Evolutionary conservation across 805 yeast species (phyloP).

Genomic region (Metschnikowia lunata): DNA sequence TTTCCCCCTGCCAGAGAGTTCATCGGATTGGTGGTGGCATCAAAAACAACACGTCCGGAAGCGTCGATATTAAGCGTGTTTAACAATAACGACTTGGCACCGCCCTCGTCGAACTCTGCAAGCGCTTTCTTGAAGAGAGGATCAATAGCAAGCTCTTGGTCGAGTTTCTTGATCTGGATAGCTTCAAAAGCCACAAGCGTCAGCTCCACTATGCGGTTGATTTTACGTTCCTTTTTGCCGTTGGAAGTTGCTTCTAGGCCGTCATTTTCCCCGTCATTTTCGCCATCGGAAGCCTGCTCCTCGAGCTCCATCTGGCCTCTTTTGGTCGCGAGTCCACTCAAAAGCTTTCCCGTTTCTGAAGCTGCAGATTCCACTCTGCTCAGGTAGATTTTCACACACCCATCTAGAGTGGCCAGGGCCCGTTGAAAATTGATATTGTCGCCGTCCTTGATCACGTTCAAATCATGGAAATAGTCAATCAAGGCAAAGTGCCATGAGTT

Average conservation of each 20-base stretch:
- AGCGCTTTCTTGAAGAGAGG: constrained; percentile 72
- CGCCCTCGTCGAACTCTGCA: constrained; percentile 80
- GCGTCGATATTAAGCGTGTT: constrained; percentile 56
- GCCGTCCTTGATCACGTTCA: constrained; percentile 68
- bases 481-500: constrained; percentile 90
- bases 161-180: constrained; percentile 51
- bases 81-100: constrained; percentile 64
- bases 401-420: constrained; percentile 89
- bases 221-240: constrained; percentile 13
- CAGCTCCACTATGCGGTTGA: constrained; percentile 20
- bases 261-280: constrained; percentile 18
- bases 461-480: constrained; percentile 86
- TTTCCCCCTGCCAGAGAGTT: constrained; percentile 10
- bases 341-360: constrained; percentile 78
- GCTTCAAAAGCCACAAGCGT: constrained; percentile 38
- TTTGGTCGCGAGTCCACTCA: constrained; percentile 62
- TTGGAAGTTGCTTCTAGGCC: constrained; percentile 17
- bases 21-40: constrained; percentile 44
- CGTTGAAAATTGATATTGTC: constrained; percentile 80
- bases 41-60: constrained; percentile 59
- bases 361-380: constrained; percentile 91
- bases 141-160: constrained; percentile 63
- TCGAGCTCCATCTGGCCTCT: constrained; percentile 25
- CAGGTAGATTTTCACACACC: constrained; percentile 89
- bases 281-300: constrained; percentile 14